These are phyloP conservation scores for Peniophora sp. DNA, from an alignment of 1,284 basidiomycete species.

Conservation along the genomic window DNA sequence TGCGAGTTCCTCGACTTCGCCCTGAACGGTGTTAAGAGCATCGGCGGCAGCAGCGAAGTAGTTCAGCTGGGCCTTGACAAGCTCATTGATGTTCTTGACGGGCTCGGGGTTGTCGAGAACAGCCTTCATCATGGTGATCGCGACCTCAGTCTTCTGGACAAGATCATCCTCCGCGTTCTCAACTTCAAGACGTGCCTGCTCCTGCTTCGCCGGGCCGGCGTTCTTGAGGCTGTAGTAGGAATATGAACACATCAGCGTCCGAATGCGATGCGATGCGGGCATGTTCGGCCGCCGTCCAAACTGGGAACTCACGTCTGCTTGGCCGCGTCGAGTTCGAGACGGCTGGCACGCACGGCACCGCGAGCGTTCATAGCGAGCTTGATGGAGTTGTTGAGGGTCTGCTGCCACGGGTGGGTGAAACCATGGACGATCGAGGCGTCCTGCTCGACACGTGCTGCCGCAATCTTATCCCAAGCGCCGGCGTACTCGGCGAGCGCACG, in stretches of 20 bases:
- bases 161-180: slow-evolving; percentile 95
- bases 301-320: slow-evolving; percentile 41
- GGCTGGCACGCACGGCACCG: slow-evolving; percentile 77
- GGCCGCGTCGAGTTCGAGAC: slow-evolving; percentile 57
- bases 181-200: slow-evolving; percentile 83
- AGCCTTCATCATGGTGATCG: slow-evolving; percentile 96
- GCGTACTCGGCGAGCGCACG: slow-evolving; percentile 77
- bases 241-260: too few species aligned
- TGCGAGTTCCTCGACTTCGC: slow-evolving; percentile 85
- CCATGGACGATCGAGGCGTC: slow-evolving; percentile 67
- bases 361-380: slow-evolving; percentile 86
- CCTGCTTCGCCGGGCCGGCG: slow-evolving; percentile 68
- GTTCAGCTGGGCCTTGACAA: slow-evolving; percentile 87
- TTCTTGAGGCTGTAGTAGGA: slow-evolving; percentile 57
- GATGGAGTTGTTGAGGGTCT: slow-evolving; percentile 75
- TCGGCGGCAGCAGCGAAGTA: slow-evolving; percentile 85
- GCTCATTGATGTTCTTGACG: slow-evolving; percentile 86
- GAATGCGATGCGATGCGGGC: neutral
- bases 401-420: slow-evolving; percentile 90
- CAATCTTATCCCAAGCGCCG: slow-evolving; percentile 81
- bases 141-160: slow-evolving; percentile 95
- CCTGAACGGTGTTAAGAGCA: slow-evolving; percentile 73
- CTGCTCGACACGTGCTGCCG: slow-evolving; percentile 78
- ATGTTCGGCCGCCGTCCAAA: neutral
- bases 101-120: slow-evolving; percentile 97